A percentile compares a stretch with the other conserved stretches of the same genome.
Evolutionary conservation across 495 filamentous ascomycete genomes (phyloP).

Genomic region (Podospora anserina): DNA sequence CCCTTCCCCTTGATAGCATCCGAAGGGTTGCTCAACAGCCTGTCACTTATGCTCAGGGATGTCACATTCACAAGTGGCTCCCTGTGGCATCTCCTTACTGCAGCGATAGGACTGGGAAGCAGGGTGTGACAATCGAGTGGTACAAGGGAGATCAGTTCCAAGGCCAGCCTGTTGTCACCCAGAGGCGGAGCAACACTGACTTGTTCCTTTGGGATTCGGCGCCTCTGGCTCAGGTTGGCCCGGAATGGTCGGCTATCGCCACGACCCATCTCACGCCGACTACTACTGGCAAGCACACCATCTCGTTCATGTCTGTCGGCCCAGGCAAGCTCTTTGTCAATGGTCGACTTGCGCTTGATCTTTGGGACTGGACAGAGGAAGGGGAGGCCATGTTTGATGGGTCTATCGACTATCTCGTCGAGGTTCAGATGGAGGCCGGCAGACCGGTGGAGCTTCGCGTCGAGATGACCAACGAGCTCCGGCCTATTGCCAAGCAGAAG

Average conservation of each 20-base stretch:
- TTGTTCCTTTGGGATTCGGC: conserved; percentile 69
- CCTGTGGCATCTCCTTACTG: conserved; percentile 59
- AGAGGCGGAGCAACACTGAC: conserved; percentile 58
- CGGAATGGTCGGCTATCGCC: conserved; percentile 58
- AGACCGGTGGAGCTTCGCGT: conserved; percentile 49
- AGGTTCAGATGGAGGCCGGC: conserved; percentile 50
- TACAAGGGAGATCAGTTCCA: conserved; percentile 60
- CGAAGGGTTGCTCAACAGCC: conserved; percentile 43
- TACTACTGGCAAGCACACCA: conserved; percentile 61
- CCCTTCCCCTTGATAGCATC: conserved; percentile 56
- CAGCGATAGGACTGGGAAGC: conserved; percentile 52
- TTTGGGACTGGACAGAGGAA: conserved; percentile 66
- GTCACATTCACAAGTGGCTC: conserved; percentile 63
- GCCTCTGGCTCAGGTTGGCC: conserved; percentile 54
- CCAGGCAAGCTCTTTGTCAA: conserved; percentile 68
- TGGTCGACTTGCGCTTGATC: conserved; percentile 68
- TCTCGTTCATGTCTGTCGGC: conserved; percentile 73
- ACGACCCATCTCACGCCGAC: conserved; percentile 54
- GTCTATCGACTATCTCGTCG: conserved; percentile 53
- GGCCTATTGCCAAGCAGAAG: conserved; percentile 51
- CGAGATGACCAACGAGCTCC: conserved; percentile 61
- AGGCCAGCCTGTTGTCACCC: conserved; percentile 51
- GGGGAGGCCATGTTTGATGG: conserved; percentile 62
- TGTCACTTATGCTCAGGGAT: conserved; percentile 52
- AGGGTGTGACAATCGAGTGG: conserved; percentile 61